Percentiles rank a stretch among this genome's conserved stretches.
Evolutionary conservation across 176 grass and related monocot genomes (phyloP).

Genomic region (Thinopyrum elongatum): DNA sequence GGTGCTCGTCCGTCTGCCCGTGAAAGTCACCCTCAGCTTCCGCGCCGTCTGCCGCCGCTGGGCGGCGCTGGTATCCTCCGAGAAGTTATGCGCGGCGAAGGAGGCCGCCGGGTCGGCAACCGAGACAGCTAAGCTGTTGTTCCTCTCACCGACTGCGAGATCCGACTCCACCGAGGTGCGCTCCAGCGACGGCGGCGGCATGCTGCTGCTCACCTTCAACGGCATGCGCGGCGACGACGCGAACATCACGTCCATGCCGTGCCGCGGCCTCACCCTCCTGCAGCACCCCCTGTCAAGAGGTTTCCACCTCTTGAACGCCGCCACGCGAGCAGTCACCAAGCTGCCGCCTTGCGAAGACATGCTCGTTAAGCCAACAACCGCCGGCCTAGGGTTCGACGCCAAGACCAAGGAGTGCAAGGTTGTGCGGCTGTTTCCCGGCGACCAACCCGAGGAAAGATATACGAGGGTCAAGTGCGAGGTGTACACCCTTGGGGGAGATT

Average conservation of each 20-base stretch:
- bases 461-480: neutral
- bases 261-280: neutral
- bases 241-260: neutral
- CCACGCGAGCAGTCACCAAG: neutral
- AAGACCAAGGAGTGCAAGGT: neutral
- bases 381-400: neutral
- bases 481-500: neutral
- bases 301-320: neutral
- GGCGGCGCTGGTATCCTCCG: neutral
- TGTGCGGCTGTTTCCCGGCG: neutral
- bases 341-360: neutral
- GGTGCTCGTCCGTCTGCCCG: neutral
- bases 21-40: neutral
- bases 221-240: neutral
- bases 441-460: neutral
- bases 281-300: neutral
- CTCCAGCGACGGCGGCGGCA: neutral
- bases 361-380: neutral
- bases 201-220: neutral
- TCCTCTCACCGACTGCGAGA: neutral
- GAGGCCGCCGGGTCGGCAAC: neutral
- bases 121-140: neutral
- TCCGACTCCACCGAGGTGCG: neutral
- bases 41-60: neutral
- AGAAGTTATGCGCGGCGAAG: neutral